phyloP scores from a whole-genome alignment of 2,329 filamentous ascomycete genomes.

The Chaetothyriales sp. region DNA sequence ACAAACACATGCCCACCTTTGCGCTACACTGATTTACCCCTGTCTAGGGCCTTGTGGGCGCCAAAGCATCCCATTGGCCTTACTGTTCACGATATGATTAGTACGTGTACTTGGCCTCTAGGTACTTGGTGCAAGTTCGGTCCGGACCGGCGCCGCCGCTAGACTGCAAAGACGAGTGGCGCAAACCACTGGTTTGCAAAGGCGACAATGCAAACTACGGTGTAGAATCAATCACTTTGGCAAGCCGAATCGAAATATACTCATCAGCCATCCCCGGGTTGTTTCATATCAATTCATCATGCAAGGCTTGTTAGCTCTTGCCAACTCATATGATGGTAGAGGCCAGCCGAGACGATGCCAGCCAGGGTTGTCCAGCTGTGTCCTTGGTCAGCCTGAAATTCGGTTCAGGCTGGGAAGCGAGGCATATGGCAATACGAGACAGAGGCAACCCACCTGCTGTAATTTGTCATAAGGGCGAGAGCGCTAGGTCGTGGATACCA shows the following conservation, averaged over 20 bases:
- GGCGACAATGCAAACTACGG: no score
- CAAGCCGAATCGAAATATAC: neutral
- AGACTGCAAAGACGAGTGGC: no score
- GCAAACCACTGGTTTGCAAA: no score
- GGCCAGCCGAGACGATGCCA: neutral
- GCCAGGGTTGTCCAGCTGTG: neutral
- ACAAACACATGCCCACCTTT: no score
- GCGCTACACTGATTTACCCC: no score
- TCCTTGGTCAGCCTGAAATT: no score
- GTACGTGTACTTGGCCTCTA: no score
- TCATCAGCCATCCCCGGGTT: neutral
- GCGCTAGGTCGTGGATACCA: neutral
- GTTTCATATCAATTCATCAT: neutral
- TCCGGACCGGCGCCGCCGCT: no score
- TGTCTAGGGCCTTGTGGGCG: no score
- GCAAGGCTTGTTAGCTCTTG: neutral
- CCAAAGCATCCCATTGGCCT: no score
- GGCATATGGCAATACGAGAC: neutral
- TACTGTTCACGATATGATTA: no score
- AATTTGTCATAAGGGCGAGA: neutral
- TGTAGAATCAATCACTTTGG: neutral
- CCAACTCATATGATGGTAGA: neutral
- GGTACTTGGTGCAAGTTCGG: no score
- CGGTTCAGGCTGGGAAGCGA: neutral
- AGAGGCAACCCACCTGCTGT: neutral